Base-by-base conservation (phyloP, 495 filamentous ascomycete species). In the Daldinia grandis region DNA sequence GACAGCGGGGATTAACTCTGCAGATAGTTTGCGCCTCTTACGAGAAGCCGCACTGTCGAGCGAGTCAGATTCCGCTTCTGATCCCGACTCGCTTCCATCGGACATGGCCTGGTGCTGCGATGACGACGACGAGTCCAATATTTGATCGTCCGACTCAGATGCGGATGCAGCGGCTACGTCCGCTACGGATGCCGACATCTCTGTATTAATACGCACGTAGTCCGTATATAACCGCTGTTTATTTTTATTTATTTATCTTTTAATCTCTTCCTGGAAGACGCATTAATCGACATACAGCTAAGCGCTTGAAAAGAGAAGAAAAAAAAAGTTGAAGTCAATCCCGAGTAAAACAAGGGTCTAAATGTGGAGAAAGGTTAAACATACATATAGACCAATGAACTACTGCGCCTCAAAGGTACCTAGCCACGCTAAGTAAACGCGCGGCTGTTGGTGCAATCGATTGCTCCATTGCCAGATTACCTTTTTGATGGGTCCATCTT, bases 21-120 rank as follows among this genome's bases (percentile, higher is more conserved):
- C 73, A 3, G 83, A 84, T 8, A 80, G 74, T 60, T 78, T 82
- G 47, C 83, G 82, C 56, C 82, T 78, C 74, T 87, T 87, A 61
- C 85, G 80, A 56, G 85, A 81, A 55, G 64, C 71, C 37, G 31
- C 66, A 67, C 74, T 82, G 69, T 84, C 84, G 5, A 86, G 82
- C 21, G 79, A 81, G 65, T 87, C 84, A 15, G 79, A 81, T 33
- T 79, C 76, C 15, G 65, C 47, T 10, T 60, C 72, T 24, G 68
- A 72, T 35, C 38, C 64, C 28, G 69, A 62, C 24, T 65, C 56
- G 49, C 38, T 58, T 50, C 28, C 53, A 55, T 72, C 61, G 44
- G 69, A 64, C 19, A 21, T 44, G 2, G 30, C 5, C 10, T 57
- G 35, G 15, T 33, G 64, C 33, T 17, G 47, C 25, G 62, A 35